phyloP scores from a whole-genome alignment of 805 yeast genomes.

The Pichia membranifaciens region DNA sequence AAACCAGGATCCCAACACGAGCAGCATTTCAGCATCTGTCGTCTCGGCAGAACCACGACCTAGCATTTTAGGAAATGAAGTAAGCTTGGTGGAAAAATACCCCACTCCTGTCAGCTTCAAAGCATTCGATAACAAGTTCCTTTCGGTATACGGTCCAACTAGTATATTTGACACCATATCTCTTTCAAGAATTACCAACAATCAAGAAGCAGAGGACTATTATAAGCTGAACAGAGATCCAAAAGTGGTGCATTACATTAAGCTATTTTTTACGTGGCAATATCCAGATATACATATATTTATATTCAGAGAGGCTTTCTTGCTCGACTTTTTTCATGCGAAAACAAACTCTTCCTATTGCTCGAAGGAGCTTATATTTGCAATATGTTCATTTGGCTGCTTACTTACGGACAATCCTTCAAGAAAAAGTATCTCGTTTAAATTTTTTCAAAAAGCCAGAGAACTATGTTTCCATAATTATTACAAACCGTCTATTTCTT shows the following conservation, averaged over 20 bases:
- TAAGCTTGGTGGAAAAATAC: slow-evolving; percentile 30
- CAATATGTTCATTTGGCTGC: slow-evolving; percentile 57
- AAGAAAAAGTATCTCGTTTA: slow-evolving; percentile 29
- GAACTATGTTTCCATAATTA: slow-evolving; percentile 36
- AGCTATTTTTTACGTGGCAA: slow-evolving; percentile 48
- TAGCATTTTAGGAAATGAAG: not conserved
- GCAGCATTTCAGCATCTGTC: too few relatives aligned
- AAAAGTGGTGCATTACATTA: slow-evolving; percentile 16
- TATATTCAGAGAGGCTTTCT: slow-evolving; percentile 55
- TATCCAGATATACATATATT: slow-evolving; percentile 61
- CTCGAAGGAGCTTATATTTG: slow-evolving; percentile 46
- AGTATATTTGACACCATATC: slow-evolving; percentile 9
- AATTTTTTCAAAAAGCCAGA: slow-evolving; percentile 45
- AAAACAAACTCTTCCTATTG: slow-evolving; percentile 40
- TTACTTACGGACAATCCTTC: slow-evolving; percentile 31
- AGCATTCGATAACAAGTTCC: not conserved
- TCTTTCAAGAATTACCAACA: not conserved
- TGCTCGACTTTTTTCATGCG: slow-evolving; percentile 55
- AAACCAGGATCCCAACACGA: too few relatives aligned
- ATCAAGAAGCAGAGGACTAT: slow-evolving; percentile 12
- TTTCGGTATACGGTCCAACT: slow-evolving; percentile 4
- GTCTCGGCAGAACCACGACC: too few relatives aligned
- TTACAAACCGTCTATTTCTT: slow-evolving; percentile 44
- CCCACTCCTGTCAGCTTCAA: not conserved
- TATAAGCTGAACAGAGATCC: slow-evolving; percentile 30